Base-by-base conservation (phyloP, 139 green algal genomes). In the Dunaliella primolecta region DNA sequence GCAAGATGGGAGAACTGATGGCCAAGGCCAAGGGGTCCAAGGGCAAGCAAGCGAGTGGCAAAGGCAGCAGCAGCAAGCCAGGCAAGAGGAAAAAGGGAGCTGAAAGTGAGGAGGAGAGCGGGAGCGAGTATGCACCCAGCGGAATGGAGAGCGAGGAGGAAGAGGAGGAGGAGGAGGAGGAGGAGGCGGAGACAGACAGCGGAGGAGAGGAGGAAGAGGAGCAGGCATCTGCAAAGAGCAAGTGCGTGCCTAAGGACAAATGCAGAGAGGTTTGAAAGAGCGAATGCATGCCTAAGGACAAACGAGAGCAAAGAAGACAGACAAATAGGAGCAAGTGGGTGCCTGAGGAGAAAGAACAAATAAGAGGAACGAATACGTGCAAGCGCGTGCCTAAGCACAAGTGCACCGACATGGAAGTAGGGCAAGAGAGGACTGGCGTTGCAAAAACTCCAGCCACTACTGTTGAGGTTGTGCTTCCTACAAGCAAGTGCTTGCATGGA, bases 81-180 rank as follows among this genome's bases (percentile, higher is more conserved):
- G 38, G 35, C 57, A 46, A 84, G 55, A n/a, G 37, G 80, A 27
- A 81, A 83, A 77, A 81, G 74, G 27, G 38, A 46, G 77, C 1
- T 29, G 37, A 83, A 29, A 32, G 37, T 36, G 79, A 83, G 11
- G 78, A 71, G 36, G 46, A 36, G 3, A 38, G 2, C 81, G 55
- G 27, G 70, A 85, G 75, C 35, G 79, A 85, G 31, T 80, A 72
- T 24, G 37, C 0, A 76, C 36, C 35, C 70, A 85, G 77, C 31
- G 80, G 81, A 30, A 75, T 27, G 15, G 31, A 64, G 2, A 23
- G 20, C 32, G 74, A 46, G 25, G 84, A 88, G 78, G 84, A 87
- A 0, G 83, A 84, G n/a, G 86, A 88, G 33, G 86, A 84, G 32
- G 82, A 84, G 38, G 85, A 87, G 46, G 81, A 82, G 80, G 81